phyloP scores from a whole-genome alignment of 305 asterid species.

The Fraxinus angustifolia region DNA sequence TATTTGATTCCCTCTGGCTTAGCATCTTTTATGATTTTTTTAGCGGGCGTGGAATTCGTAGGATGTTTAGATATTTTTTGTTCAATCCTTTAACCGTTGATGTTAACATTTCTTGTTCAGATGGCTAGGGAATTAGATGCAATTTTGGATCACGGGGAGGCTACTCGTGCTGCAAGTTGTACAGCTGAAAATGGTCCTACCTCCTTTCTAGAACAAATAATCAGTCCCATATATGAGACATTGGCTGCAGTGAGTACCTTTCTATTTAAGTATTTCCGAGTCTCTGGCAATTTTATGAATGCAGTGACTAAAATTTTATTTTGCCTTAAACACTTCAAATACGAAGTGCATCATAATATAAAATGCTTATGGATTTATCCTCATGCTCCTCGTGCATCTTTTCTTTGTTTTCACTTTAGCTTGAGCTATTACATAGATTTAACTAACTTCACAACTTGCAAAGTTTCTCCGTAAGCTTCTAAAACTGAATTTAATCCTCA shows the following conservation, averaged over 20 bases:
- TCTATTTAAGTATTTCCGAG: background rate
- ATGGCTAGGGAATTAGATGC: conserved; percentile 93
- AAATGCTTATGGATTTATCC: background rate
- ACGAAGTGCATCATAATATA: conserved; percentile 11
- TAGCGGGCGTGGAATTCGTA: background rate
- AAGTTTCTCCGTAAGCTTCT: background rate
- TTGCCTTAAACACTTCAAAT: conserved; percentile 5
- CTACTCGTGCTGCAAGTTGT: conserved; percentile 58
- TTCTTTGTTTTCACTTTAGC: conserved; percentile 1
- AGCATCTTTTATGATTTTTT: conserved; percentile 1
- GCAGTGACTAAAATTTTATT: background rate
- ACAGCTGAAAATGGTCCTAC: conserved; percentile 48
- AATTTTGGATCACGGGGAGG: conserved; percentile 81
- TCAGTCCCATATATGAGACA: conserved; percentile 62
- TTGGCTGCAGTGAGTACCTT: conserved; percentile 48
- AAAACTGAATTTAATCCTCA: conserved; percentile 10
- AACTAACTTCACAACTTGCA: conserved; percentile 13
- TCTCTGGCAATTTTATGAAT: background rate
- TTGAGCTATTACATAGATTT: background rate
- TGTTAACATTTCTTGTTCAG: conserved; percentile 43
- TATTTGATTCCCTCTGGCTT: conserved; percentile 14
- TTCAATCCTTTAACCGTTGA: conserved; percentile 10
- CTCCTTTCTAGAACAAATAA: conserved; percentile 70
- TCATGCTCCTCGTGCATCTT: conserved; percentile 9
- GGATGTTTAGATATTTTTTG: conserved; percentile 2